Percentiles rank a stretch among this genome's conserved stretches.
phyloP scores from a whole-genome alignment of 306 rosid species.

The Ormosia emarginata region DNA sequence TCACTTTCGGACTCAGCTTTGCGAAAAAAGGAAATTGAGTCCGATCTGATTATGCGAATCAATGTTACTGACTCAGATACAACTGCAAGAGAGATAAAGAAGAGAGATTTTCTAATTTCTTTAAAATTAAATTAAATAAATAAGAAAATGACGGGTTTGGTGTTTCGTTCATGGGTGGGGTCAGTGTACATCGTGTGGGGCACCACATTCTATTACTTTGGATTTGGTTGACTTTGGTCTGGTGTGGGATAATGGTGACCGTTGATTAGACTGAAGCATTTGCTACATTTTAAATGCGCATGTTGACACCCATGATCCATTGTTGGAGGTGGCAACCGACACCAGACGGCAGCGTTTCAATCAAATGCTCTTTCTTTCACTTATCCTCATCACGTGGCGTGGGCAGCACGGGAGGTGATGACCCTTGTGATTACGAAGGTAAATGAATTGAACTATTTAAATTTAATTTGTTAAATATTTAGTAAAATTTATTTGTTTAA shows the following conservation, averaged over 20 bases:
- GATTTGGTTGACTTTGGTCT: conserved; percentile 13
- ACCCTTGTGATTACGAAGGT: no score
- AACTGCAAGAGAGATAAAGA: not conserved
- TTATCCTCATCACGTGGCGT: not conserved
- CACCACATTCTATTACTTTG: not conserved
- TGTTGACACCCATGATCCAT: not conserved
- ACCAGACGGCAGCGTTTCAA: conserved; percentile 21
- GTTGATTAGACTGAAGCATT: not conserved
- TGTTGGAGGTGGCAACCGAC: conserved; percentile 22
- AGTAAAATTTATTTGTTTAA: no score
- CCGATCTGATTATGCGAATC: conserved; percentile 23
- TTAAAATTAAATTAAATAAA: not conserved
- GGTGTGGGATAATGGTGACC: not conserved
- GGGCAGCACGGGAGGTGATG: no score
- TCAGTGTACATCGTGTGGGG: not conserved
- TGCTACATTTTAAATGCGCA: not conserved
- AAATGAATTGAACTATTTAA: no score
- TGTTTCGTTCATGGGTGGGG: not conserved
- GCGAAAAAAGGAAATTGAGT: not conserved
- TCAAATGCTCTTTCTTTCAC: not conserved
- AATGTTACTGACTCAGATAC: conserved; percentile 8
- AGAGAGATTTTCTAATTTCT: not conserved
- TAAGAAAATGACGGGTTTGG: conserved; percentile 3
- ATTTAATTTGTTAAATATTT: no score
- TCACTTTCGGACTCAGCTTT: conserved; percentile 30